Evolutionary conservation across 2,329 filamentous ascomycete species (phyloP), one percentile per base, ranked within the genome.

Genomic region (Aspergillus aculeatus): DNA sequence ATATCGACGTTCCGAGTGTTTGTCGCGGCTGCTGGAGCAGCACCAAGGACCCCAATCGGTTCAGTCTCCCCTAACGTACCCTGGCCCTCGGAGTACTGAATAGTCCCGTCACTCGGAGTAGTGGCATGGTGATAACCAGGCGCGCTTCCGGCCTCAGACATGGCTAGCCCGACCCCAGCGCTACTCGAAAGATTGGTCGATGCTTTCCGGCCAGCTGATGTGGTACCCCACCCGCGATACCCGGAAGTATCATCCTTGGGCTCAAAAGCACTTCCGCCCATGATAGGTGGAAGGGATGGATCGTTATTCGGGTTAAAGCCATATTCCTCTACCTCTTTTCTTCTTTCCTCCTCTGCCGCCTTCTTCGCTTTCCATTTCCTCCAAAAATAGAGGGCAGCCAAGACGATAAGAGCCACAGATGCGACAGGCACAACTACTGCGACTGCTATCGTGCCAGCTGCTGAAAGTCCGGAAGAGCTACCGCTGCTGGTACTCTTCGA

Each of bases 251-350:
- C 84, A 64, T 92, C 90, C 71, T 96, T 91, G 87, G 67, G 87
- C 87, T 47, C 83, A 79, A 56, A 83, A 53, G 79, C 79, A 47
- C 74, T 76, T 32, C 71, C 75, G 9, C 69, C 81, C 55, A 82
- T 77, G 26, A 85, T 80, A 10, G 82, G 81, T 7, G 86, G 86
- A 12, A 96, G 82, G 0, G 90, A 92, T 0, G 93, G 92, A 72
- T 97, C 93, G 61, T 92, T 89, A 77, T 98, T 98, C n/a, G 95
- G 95, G 75, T 98, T 98, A 81, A 93, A 98, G 32, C 90, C 89
- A 74, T 98, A 98, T 73, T 98, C 95, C 75, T 98, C 94, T 11
- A 97, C 92, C 77, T 99, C 95, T 79, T 97, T 97, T 64, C 93
- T 86, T 54, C 95, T 86, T 69, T 93, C 87, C 73, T 97, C 95